phyloP scores from a whole-genome alignment of 495 filamentous ascomycete genomes.

The Evernia prunastri region DNA sequence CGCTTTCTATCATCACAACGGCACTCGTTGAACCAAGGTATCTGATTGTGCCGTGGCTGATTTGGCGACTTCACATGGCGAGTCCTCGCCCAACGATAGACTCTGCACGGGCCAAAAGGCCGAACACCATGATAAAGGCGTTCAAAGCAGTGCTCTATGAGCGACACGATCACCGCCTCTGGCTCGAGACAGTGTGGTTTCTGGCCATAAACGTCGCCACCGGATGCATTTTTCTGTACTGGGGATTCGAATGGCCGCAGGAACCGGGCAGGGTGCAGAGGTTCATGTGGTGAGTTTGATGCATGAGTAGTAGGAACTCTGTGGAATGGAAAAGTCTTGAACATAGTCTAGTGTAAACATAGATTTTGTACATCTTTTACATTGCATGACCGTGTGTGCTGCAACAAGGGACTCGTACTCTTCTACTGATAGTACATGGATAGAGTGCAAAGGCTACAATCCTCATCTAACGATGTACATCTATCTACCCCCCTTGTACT shows the following conservation, averaged over 20 bases:
- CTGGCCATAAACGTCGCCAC: constrained; percentile 62
- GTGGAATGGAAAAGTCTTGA: background rate
- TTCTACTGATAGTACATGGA: background rate
- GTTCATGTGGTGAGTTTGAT: constrained; percentile 74
- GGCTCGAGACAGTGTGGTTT: constrained; percentile 76
- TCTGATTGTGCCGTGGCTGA: constrained; percentile 89
- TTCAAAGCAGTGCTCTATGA: constrained; percentile 17
- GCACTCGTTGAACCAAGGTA: constrained; percentile 93
- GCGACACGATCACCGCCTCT: constrained; percentile 40
- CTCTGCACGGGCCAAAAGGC: constrained; percentile 26
- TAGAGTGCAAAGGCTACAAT: background rate
- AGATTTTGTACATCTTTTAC: background rate
- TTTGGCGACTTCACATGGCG: constrained; percentile 81
- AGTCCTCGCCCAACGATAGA: constrained; percentile 32
- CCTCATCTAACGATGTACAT: too few species aligned
- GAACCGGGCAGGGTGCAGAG: constrained; percentile 76
- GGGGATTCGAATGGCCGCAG: constrained; percentile 73
- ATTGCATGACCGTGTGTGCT: background rate
- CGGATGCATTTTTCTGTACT: constrained; percentile 72
- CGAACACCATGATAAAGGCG: background rate
- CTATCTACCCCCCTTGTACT: background rate
- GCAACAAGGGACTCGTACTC: background rate
- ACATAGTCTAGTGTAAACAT: background rate
- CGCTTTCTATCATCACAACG: constrained; percentile 74
- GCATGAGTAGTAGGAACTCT: background rate